Evolutionary conservation across 2,329 filamentous ascomycete species (phyloP), one percentile per base, ranked within the genome.

Genomic region (Claviceps monticola): DNA sequence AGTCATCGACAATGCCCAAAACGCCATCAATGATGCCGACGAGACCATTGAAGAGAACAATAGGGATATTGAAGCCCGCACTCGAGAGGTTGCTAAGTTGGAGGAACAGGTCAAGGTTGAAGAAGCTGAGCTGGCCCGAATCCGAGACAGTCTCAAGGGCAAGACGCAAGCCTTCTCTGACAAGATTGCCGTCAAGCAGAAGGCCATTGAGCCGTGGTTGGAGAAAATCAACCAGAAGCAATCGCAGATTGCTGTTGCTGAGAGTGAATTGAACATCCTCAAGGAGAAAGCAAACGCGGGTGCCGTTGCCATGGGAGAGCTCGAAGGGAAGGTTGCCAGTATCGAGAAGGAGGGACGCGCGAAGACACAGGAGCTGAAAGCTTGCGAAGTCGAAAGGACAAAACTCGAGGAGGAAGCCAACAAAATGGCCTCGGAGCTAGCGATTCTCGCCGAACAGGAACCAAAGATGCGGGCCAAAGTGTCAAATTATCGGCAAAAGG

Each of bases 201-300:
- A 94, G 68, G 84, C 88, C 1, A 74, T 98, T 11, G 91, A 97
- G 68, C 93, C 93, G 0, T 98, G 93, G 93, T 90, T 85, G 59
- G 89, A 89, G 58, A 97, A 93, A 69, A 91, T 98, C 71, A 96
- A 93, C 66, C 85, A 95, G 64, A 97, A 95, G 66, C 86, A 93
- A 62, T 96, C 90, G 0, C 82, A 86, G 3, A 94, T 96, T 58
- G 91, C 91, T 4, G 90, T 98, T 11, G 89, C 93, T 1, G 87
- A 95, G 65, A 95, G 89, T 66, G 91, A 98, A 66, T 79, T 97
- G 58, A 84, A 89, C 54, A 97, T 98, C 53, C 76, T 98, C 7
- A 79, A 81, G 42, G 93, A 98, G 64, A 88, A 89, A 64, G 87
- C 88, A 49, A 95, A 89, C 61, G 84, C 91, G 36, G 89, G 90